Evolutionary conservation across 257 asterid genomes (phyloP), one percentile per base, ranked within the genome.

Genomic region (Scutellaria galericulata): DNA sequence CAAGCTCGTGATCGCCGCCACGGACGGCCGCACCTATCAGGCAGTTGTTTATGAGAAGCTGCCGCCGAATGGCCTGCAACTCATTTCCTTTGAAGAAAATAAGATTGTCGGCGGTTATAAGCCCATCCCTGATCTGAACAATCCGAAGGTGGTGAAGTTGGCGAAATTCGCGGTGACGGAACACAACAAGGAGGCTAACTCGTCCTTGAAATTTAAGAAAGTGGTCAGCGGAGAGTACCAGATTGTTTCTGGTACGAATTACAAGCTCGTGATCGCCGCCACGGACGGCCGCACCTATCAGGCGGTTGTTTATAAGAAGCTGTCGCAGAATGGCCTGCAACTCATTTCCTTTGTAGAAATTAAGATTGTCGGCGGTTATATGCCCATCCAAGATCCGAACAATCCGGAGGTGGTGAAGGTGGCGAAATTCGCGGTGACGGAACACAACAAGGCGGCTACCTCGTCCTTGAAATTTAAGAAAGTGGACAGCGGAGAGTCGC

Each of bases 101-200:
- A 9, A 40, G 69, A 54, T 39, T 18, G 0, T 0, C 59, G 77
- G 79, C 14, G 76, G 82, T 7, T 85, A 84, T 86, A 3, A 2
- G 15, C 73, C 58, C 6, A 78, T 85, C 64, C 12, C 39, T 6
- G 55, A 82, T 46, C 82, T 68, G 6, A 76, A 78, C 3, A 76
- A 53, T 11, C 58, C 76, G 27, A 31, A 18, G 27, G 80, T 86
- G 59, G 78, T 71, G 58, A 39, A 51, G 45, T 52, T 69, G 22
- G 89, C 80, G 4, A 66, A 76, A 9, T 86, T 68, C 7, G 89
- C 89, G 60, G 84, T 86, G 71, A 41, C 50, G 62, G 76, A 72
- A 73, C 63, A n/a, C n/a, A n/a, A n/a, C n/a, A n/a, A n/a, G n/a
- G n/a, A 82, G 71, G 55, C 64, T 3, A 7, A 72, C 0, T 3